phyloP scores from a whole-genome alignment of 306 rosid species.

The Vicia villosa region DNA sequence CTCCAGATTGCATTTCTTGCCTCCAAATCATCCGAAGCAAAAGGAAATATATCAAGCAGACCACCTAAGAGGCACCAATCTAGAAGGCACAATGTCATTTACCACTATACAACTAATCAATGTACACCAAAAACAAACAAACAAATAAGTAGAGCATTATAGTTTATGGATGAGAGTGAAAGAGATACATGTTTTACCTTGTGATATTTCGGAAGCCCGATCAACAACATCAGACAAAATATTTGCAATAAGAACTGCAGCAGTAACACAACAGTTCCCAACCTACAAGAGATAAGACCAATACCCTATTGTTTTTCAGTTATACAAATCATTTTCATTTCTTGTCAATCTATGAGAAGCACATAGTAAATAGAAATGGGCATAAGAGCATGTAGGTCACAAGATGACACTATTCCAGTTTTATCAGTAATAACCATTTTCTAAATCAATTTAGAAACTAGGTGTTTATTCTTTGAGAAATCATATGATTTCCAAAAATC shows the following conservation, averaged over 20 bases:
- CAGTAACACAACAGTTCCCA: constrained; percentile 78
- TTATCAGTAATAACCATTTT: not conserved
- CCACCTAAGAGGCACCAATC: constrained; percentile 72
- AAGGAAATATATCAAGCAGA: constrained; percentile 83
- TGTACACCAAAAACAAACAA: constrained; percentile 8
- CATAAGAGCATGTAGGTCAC: not conserved
- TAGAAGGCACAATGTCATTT: constrained; percentile 46
- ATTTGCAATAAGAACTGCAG: constrained; percentile 84
- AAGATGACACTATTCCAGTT: not conserved
- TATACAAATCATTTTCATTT: constrained; percentile 31
- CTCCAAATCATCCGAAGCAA: constrained; percentile 78
- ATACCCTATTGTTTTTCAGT: constrained; percentile 29
- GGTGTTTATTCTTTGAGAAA: not conserved
- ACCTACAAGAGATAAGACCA: constrained; percentile 57
- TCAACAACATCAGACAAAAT: constrained; percentile 68
- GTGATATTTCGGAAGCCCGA: constrained; percentile 57
- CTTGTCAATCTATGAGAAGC: constrained; percentile 9
- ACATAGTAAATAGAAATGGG: constrained; percentile 16
- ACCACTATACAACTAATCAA: constrained; percentile 23
- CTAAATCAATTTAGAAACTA: not conserved
- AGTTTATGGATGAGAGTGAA: constrained; percentile 14
- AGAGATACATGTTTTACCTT: constrained; percentile 50
- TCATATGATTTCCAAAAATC: not conserved
- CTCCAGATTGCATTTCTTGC: constrained; percentile 91
- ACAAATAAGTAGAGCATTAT: not conserved